phyloP scores from a whole-genome alignment of 2,329 filamentous ascomycete genomes.

The Metarhizium rileyi region DNA sequence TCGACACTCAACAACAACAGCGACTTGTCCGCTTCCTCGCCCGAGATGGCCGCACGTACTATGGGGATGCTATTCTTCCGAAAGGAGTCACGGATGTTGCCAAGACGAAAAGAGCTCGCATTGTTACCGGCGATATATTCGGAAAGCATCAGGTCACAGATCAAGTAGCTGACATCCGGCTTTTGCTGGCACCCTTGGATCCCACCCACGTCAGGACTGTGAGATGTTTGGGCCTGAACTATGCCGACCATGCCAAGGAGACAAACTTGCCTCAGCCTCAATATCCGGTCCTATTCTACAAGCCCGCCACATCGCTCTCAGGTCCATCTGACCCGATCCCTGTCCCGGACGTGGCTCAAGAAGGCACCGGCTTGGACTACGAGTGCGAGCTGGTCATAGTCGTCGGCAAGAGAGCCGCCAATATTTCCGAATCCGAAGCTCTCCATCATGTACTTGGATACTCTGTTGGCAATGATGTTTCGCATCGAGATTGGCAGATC shows the following conservation, averaged over 20 bases:
- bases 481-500: conserved; percentile 67
- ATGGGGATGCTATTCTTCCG: conserved; percentile 65
- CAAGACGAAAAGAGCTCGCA: conserved; percentile 48
- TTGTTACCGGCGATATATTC: conserved; percentile 59
- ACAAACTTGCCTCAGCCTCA: conserved; percentile 58
- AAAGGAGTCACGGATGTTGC: conserved; percentile 48
- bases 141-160: conserved; percentile 53
- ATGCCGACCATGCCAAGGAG: conserved; percentile 61
- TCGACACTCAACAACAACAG: conserved; percentile 26
- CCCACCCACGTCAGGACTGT: conserved; percentile 55
- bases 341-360: conserved; percentile 55
- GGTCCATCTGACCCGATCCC: conserved; percentile 59
- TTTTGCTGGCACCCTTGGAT: conserved; percentile 55
- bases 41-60: conserved; percentile 59
- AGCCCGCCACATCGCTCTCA: conserved; percentile 51
- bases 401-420: conserved; percentile 56
- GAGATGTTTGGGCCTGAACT: conserved; percentile 62
- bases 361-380: conserved; percentile 60
- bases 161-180: conserved; percentile 43
- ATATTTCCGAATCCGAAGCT: conserved; percentile 56
- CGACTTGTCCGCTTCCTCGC: conserved; percentile 66
- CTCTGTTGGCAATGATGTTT: conserved; percentile 69
- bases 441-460: conserved; percentile 69
- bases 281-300: conserved; percentile 61
- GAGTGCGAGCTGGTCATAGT: conserved; percentile 70